A percentile compares a stretch with the other conserved stretches of the same genome.
Evolutionary conservation across 2,329 filamentous ascomycete species (phyloP).

Genomic region (Sporothrix protearum): DNA sequence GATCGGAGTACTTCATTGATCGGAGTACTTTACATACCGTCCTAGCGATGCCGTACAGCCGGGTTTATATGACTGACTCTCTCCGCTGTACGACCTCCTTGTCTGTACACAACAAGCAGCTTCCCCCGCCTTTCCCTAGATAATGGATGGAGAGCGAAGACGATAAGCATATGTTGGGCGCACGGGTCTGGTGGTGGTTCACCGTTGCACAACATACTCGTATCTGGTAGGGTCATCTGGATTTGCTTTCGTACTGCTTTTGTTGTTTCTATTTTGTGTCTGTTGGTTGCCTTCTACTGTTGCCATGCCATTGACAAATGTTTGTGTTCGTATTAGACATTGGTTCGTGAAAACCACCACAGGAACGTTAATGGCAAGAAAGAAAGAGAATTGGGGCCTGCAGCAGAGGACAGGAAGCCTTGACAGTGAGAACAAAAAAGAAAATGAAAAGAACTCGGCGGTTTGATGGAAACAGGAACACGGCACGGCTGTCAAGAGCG

Average conservation of each 20-base stretch:
- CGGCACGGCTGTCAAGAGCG: neutral
- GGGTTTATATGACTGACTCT: neutral
- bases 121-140: conserved; percentile 1
- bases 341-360: conserved; percentile 8
- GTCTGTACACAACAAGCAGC: neutral
- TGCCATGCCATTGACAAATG: neutral
- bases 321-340: neutral
- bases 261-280: neutral
- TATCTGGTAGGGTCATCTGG: neutral
- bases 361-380: neutral
- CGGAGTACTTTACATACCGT: neutral
- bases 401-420: neutral
- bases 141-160: neutral
- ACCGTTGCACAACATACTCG: conserved; percentile 1
- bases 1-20: no score
- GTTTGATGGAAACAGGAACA: neutral
- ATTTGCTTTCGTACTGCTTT: neutral
- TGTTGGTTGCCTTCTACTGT: neutral
- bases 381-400: neutral
- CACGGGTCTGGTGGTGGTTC: neutral
- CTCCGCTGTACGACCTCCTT: neutral
- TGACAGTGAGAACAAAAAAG: neutral
- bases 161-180: neutral
- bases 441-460: neutral
- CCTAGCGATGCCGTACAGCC: neutral